phyloP scores from a whole-genome alignment of 1,284 basidiomycete species.

The Afroboletus lepidellus region DNA sequence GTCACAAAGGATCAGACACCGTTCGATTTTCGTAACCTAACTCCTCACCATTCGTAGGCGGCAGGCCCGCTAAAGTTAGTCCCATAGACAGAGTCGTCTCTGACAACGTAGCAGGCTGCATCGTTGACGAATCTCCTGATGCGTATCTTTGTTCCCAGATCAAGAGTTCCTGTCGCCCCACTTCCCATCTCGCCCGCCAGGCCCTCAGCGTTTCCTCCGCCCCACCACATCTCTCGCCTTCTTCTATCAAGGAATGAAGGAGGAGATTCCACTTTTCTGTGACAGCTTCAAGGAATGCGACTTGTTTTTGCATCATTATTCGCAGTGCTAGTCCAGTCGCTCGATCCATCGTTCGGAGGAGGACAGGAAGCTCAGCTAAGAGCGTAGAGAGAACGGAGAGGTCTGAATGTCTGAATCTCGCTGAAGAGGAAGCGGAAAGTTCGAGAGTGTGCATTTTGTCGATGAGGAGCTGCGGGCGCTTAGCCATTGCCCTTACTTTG shows the following conservation, averaged over 20 bases:
- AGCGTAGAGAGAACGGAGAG: not conserved
- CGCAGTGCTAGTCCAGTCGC: not conserved
- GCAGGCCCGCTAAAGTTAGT: not conserved
- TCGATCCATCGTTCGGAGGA: constrained; percentile 35
- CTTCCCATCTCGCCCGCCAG: constrained; percentile 50
- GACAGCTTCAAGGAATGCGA: not conserved
- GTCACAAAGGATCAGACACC: too few species aligned
- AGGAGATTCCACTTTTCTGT: constrained; percentile 58
- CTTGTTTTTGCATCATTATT: constrained; percentile 32
- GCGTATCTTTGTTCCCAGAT: not conserved
- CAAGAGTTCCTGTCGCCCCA: not conserved
- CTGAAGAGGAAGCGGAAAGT: constrained; percentile 48
- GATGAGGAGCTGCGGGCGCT: constrained; percentile 57
- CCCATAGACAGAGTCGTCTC: not conserved
- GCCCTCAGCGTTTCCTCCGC: constrained; percentile 56
- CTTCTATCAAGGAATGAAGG: constrained; percentile 70
- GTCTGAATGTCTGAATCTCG: constrained; percentile 51
- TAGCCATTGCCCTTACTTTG: constrained; percentile 50
- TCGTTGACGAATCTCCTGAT: not conserved
- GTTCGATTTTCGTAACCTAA: too few species aligned
- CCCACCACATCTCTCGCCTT: constrained; percentile 63
- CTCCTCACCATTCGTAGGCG: not conserved
- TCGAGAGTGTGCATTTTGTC: constrained; percentile 64
- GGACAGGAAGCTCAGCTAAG: not conserved
- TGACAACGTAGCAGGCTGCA: not conserved